A percentile compares a stretch with the other conserved stretches of the same genome.
phyloP scores from a whole-genome alignment of 306 rosid genomes.

The Pueraria montana region DNA sequence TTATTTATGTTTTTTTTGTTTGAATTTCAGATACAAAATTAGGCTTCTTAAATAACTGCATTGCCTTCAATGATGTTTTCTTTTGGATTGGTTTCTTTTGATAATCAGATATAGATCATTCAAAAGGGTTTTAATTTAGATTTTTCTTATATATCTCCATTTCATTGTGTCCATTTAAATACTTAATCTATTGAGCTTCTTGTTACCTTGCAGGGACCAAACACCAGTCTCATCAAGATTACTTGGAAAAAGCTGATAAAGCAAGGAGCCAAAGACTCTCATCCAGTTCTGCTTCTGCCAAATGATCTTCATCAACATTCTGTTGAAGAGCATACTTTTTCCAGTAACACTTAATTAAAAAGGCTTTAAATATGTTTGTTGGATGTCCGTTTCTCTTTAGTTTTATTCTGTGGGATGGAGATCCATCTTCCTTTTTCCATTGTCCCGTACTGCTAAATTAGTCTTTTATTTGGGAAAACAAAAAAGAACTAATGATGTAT shows the following conservation, averaged over 20 bases:
- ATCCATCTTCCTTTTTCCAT: slow-evolving; percentile 26
- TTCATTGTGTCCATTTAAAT: slow-evolving; percentile 6
- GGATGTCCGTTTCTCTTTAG: slow-evolving; percentile 6
- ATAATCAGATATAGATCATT: neutral
- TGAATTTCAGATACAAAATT: slow-evolving; percentile 16
- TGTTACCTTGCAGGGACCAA: slow-evolving; percentile 68
- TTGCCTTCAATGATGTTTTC: slow-evolving; percentile 20
- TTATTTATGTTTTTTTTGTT: neutral
- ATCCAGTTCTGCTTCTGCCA: slow-evolving; percentile 71
- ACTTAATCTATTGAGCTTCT: slow-evolving; percentile 33
- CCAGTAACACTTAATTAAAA: slow-evolving; percentile 29
- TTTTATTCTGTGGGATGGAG: slow-evolving; percentile 37
- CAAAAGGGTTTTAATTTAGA: neutral
- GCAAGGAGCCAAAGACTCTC: slow-evolving; percentile 94
- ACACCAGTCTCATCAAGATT: slow-evolving; percentile 96
- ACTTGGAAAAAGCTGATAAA: slow-evolving; percentile 92
- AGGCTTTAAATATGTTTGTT: slow-evolving; percentile 33
- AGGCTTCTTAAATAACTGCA: neutral
- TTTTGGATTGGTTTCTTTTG: neutral
- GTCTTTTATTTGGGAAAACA: neutral
- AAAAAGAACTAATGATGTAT: slow-evolving; percentile 3
- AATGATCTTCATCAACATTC: slow-evolving; percentile 59
- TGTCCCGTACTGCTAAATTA: slow-evolving; percentile 2
- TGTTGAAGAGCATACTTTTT: slow-evolving; percentile 35
- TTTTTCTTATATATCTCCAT: slow-evolving; percentile 4